phyloP scores from a whole-genome alignment of 2,329 filamentous ascomycete species.

The Penicillium sp. region DNA sequence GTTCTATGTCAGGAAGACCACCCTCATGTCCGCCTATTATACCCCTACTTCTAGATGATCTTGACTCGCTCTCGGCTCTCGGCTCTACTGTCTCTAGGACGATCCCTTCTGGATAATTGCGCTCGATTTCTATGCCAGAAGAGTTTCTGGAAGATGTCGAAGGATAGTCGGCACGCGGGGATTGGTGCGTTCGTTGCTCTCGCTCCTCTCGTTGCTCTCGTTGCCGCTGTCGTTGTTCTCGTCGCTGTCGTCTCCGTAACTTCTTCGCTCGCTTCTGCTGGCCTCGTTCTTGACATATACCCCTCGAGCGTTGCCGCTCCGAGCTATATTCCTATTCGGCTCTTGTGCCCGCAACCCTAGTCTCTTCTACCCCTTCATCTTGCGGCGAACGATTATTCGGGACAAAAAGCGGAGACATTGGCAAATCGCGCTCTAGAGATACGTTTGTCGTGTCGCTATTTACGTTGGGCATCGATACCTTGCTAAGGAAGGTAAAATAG shows the following conservation, averaged over 20 bases:
- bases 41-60: neutral
- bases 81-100: slow-evolving; percentile 1
- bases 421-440: slow-evolving; percentile 1
- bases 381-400: slow-evolving; percentile 2
- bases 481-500: slow-evolving; percentile 23
- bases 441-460: neutral
- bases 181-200: slow-evolving; percentile 5
- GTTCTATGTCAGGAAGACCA: neutral
- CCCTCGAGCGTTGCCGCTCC: slow-evolving; percentile 4
- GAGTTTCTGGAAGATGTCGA: slow-evolving; percentile 2
- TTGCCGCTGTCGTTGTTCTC: neutral
- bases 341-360: neutral
- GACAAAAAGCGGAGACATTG: slow-evolving; percentile 15
- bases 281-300: slow-evolving; percentile 8
- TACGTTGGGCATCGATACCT: slow-evolving; percentile 6
- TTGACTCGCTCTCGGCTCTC: neutral
- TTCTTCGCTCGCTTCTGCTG: slow-evolving; percentile 12
- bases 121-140: slow-evolving; percentile 2
- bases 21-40: slow-evolving; percentile 1
- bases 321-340: neutral
- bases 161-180: slow-evolving; percentile 1
- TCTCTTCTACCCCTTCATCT: neutral
- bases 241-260: neutral
- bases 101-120: neutral
- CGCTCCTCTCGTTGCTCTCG: slow-evolving; percentile 5